Evolutionary conservation across 257 asterid species (phyloP).

Genomic region (Petunia axillaris): DNA sequence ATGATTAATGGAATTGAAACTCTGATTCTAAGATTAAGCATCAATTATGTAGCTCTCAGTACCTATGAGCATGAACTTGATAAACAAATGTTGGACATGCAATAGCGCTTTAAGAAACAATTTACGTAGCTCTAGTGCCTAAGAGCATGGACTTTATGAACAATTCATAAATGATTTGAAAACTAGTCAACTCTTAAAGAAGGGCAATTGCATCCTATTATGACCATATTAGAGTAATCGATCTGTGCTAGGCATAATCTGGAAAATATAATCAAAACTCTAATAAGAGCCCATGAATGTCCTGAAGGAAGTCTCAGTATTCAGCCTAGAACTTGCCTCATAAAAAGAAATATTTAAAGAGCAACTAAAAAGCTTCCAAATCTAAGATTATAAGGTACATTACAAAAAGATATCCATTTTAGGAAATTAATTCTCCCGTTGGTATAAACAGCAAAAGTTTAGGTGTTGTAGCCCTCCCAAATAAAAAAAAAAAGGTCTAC

Average conservation of each 20-base stretch:
- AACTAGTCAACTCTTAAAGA: not conserved
- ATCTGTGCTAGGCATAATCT: not conserved
- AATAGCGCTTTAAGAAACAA: not conserved
- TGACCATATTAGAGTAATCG: slow-evolving; percentile 6
- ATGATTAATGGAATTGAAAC: slow-evolving; percentile 14
- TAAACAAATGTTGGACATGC: not conserved
- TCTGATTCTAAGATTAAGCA: not conserved
- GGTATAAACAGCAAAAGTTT: no score
- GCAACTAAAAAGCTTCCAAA: not conserved
- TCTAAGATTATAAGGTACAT: no score
- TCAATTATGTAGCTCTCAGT: slow-evolving; percentile 22
- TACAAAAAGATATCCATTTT: no score
- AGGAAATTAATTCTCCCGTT: no score
- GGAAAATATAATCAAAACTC: not conserved
- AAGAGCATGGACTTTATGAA: slow-evolving; percentile 2
- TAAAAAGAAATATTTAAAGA: not conserved
- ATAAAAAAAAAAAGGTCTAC: no score
- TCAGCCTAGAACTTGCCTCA: not conserved
- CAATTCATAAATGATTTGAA: not conserved
- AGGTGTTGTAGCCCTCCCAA: no score
- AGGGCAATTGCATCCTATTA: not conserved
- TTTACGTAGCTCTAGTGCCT: not conserved
- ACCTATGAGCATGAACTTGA: not conserved
- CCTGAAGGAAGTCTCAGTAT: slow-evolving; percentile 7
- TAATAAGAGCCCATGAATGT: not conserved